Base-by-base conservation (phyloP, 331 rosid genomes). In the Malus hybrid region DNA sequence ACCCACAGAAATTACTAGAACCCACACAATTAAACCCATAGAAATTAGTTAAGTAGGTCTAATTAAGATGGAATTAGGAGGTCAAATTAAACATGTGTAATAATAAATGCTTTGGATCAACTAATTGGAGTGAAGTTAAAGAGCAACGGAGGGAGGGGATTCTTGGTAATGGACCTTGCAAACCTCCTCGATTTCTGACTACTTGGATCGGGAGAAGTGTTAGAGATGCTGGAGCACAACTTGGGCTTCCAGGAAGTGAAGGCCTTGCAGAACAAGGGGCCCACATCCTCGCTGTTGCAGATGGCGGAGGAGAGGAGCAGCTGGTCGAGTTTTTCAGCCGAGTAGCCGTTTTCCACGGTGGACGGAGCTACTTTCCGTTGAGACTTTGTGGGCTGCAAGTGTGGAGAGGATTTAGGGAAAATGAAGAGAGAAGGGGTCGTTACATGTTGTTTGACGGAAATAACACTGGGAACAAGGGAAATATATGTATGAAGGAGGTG, bases 101-200 rank as follows among this genome's bases (percentile, higher is more conserved):
- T 34, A 34, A 34, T 34, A 34, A 34, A 34, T 34, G 42, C 0
- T 34, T 34, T 34, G 42, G 42, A 34, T 34, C 42, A 34, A 34
- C 42, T 34, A 34, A 34, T 34, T 34, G 10, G 42, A 34, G 42
- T 34, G 42, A 34, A 34, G 42, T 34, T 7, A 0, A 34, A 34
- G 42, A 33, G 36, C 99, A 52, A 94, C 99, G 62, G 99, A 97
- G 33, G 90, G 90, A 81, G 24, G 92, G 89, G 90, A 94, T 80
- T 94, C 99, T 75, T 92, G 99, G 79, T 94, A 94, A 91, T 94
- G 99, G 8, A 95, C 99, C 63, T 90, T 91, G 82, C 98, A 93
- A 22, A 93, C 96, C 60, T 94, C 97, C 72, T 94, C 97, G 87
- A 94, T 94, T 88, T 94, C 96, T 1, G 93, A 89, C 74, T 92